Conservation (phyloP, 2,329 filamentous ascomycete genomes). For the Aspergillus sp. region DNA sequence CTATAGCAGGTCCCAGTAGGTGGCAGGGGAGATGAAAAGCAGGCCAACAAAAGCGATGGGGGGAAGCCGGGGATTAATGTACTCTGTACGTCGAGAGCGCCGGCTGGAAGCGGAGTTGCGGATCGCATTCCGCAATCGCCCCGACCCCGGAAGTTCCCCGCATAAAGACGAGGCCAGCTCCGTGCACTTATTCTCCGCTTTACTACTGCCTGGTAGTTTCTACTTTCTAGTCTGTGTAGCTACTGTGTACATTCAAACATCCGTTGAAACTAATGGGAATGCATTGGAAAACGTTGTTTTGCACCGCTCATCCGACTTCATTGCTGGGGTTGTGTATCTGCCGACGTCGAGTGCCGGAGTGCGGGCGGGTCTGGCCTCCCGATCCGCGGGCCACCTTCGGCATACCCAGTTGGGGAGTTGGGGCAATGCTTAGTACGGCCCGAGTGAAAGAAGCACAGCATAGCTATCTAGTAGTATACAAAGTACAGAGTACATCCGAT, state of each 20-base stretch:
- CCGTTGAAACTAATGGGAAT: no score
- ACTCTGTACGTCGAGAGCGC: no score
- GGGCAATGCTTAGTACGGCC: no score
- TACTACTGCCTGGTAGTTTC: no score
- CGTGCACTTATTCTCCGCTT: no score
- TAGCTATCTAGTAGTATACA: not conserved
- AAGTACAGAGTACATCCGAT: not conserved
- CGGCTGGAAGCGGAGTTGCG: slow-evolving; percentile 23
- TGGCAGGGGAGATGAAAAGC: not conserved
- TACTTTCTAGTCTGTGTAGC: no score
- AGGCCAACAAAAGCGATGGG: slow-evolving; percentile 1
- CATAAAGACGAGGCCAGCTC: not conserved
- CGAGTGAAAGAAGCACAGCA: not conserved
- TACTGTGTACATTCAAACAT: not conserved
- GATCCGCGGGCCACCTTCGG: slow-evolving; percentile 19
- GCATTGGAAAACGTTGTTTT: not conserved
- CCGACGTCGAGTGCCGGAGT: not conserved
- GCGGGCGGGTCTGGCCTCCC: slow-evolving; percentile 13
- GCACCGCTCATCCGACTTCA: not conserved
- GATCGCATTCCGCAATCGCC: slow-evolving; percentile 16
- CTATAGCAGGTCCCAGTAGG: not conserved
- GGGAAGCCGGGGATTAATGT: not conserved
- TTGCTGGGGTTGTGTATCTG: not conserved
- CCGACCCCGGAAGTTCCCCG: slow-evolving; percentile 22
- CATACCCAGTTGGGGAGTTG: not conserved